Percentiles rank a stretch among this genome's conserved stretches.
These are phyloP conservation scores for Malus hybrid DNA, from an alignment of 331 rosid genomes.

Conservation along the genomic window DNA sequence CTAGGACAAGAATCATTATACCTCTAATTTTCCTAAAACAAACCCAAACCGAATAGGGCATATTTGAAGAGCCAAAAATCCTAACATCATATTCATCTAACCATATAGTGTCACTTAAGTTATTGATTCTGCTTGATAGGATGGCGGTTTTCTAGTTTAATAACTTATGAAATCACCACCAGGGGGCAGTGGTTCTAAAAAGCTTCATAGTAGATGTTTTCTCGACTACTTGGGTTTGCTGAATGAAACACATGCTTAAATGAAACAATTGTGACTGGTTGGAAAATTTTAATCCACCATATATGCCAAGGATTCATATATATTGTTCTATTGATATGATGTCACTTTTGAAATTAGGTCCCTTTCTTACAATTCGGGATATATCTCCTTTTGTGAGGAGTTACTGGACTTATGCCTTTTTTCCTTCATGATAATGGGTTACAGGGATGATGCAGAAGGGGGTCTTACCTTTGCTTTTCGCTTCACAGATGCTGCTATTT, in stretches of 20 bases:
- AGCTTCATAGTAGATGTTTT: not conserved
- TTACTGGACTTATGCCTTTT: not conserved
- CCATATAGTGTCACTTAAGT: conserved; percentile 6
- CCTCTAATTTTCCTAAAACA: too few relatives aligned
- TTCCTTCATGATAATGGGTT: conserved; percentile 8
- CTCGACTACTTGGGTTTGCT: not conserved
- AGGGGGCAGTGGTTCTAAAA: not conserved
- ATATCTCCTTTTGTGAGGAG: not conserved
- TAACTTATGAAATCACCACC: not conserved
- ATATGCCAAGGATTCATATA: not conserved
- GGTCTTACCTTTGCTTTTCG: conserved; percentile 99
- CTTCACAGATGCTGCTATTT: conserved; percentile 81
- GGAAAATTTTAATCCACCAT: not conserved
- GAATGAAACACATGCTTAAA: not conserved
- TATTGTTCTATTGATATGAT: not conserved
- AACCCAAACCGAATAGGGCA: too few relatives aligned
- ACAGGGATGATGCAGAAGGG: conserved; percentile 82
- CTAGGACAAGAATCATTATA: too few relatives aligned
- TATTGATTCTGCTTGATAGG: not conserved
- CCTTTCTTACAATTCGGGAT: not conserved
- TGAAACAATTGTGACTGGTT: not conserved
- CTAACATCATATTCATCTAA: conserved; percentile 7
- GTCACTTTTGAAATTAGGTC: not conserved
- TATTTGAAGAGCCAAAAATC: too few relatives aligned
- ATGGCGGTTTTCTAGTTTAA: too few relatives aligned